phyloP scores from a whole-genome alignment of 352 stramenopile genomes.

The Globisporangium megalacanthum region DNA sequence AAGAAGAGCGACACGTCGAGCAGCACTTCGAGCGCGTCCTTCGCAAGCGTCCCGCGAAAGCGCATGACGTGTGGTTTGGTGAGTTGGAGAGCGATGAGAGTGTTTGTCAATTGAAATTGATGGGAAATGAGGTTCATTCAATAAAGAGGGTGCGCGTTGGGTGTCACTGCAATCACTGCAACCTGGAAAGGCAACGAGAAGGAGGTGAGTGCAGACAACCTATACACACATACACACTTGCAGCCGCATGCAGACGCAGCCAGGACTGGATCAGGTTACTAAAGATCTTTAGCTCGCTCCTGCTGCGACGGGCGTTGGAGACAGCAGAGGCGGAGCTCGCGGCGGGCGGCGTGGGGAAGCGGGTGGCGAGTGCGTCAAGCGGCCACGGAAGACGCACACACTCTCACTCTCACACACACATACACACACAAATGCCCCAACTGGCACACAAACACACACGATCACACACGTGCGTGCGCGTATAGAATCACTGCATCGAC shows the following conservation, averaged over 20 bases:
- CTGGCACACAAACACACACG: background rate
- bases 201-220: background rate
- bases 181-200: no score
- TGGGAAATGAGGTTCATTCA: no score
- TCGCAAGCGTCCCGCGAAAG: conserved; percentile 12
- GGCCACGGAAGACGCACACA: conserved; percentile 21
- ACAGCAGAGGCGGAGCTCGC: conserved; percentile 7
- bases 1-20: conserved; percentile 75
- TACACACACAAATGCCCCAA: conserved; percentile 5
- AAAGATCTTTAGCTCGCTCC: conserved; percentile 55
- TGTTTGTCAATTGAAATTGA: no score
- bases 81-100: no score
- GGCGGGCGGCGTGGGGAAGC: conserved; percentile 13
- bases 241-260: background rate
- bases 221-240: background rate
- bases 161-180: no score
- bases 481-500: background rate
- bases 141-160: no score
- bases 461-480: background rate
- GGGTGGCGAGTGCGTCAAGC: conserved; percentile 13
- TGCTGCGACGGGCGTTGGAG: conserved; percentile 18
- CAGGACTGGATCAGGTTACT: conserved; percentile 80
- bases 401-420: conserved; percentile 18
- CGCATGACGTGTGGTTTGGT: background rate
- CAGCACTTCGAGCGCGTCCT: conserved; percentile 71